A percentile compares a stretch with the other conserved stretches of the same genome.
These are phyloP conservation scores for Carex littledalei DNA, from an alignment of 176 grass and related monocot species.

Conservation along the genomic window DNA sequence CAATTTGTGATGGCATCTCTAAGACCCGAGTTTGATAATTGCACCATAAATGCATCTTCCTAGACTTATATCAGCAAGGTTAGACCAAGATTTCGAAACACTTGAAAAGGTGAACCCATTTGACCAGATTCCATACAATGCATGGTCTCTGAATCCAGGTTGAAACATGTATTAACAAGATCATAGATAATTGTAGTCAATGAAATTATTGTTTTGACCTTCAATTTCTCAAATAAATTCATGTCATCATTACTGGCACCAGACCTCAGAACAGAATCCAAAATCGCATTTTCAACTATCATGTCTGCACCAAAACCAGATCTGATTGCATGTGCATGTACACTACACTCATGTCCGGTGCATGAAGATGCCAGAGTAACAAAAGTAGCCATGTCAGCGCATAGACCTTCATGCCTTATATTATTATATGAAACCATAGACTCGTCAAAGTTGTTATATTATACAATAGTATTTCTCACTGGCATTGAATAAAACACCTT, in stretches of 20 bases:
- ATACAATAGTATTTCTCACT: conserved; percentile 24
- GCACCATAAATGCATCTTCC: conserved; percentile 30
- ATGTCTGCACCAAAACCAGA: conserved; percentile 29
- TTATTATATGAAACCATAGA: conserved; percentile 20
- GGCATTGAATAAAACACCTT: conserved; percentile 27
- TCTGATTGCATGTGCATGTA: conserved; percentile 36
- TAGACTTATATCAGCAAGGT: neutral
- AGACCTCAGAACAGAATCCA: conserved; percentile 22
- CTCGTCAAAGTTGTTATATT: conserved; percentile 26
- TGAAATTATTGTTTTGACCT: conserved; percentile 29
- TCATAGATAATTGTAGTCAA: conserved; percentile 39
- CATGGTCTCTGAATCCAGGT: conserved; percentile 37
- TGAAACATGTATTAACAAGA: conserved; percentile 14
- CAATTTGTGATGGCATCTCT: conserved; percentile 25
- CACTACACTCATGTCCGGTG: conserved; percentile 20
- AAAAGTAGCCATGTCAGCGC: conserved; percentile 31
- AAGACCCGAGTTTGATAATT: conserved; percentile 24
- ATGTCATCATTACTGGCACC: conserved; percentile 19
- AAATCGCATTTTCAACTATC: conserved; percentile 32
- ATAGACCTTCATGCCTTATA: conserved; percentile 20
- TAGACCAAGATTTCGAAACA: conserved; percentile 34
- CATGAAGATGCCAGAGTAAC: conserved; percentile 31
- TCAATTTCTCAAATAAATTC: conserved; percentile 30
- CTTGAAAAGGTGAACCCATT: conserved; percentile 41
- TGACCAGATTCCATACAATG: neutral